Conservation (phyloP, 2,329 filamentous ascomycete species). For the Trichoderma afroharzianum region DNA sequence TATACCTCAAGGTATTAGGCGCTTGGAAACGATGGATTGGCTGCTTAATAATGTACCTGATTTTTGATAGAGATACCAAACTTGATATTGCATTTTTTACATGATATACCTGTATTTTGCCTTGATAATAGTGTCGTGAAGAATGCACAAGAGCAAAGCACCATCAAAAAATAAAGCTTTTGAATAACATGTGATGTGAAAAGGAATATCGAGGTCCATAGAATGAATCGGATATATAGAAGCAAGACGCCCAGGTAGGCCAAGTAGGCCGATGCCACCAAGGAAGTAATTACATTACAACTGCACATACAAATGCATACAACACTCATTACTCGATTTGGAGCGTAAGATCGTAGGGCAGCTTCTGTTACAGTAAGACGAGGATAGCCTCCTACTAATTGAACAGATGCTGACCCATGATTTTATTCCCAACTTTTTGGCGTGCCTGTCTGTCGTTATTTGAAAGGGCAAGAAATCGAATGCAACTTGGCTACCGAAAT, state of each 20-base stretch:
- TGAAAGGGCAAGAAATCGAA: background rate
- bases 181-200: no score
- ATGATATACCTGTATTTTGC: background rate
- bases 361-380: background rate
- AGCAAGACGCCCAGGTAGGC: background rate
- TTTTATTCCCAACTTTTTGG: background rate
- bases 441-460: background rate
- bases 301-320: background rate
- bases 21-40: conserved; percentile 5
- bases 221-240: no score
- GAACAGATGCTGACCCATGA: background rate
- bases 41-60: background rate
- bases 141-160: background rate
- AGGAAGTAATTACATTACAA: background rate
- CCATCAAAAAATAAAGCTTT: background rate
- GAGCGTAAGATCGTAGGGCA: background rate
- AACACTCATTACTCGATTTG: background rate
- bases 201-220: no score
- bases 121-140: background rate
- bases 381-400: background rate
- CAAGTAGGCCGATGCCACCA: background rate
- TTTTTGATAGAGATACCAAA: background rate
- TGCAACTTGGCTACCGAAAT: background rate
- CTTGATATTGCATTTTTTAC: no score
- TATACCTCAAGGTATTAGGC: background rate